A percentile compares a stretch with the other conserved stretches of the same genome.
Evolutionary conservation across 306 rosid species (phyloP).

Genomic region (Cicer judaicum): DNA sequence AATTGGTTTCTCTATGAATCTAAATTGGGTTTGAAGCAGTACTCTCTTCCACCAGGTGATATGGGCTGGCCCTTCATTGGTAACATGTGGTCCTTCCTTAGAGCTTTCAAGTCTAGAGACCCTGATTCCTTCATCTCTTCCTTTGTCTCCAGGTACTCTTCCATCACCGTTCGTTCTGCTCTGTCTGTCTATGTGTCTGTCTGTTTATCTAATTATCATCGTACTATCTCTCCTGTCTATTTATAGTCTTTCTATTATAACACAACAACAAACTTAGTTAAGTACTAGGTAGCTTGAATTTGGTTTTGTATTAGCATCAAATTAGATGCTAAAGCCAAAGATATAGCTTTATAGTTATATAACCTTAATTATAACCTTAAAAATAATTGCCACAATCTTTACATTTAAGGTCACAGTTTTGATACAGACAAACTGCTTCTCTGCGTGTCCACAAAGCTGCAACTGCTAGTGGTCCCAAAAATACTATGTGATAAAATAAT

Average conservation of each 20-base stretch:
- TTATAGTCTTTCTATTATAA: not conserved
- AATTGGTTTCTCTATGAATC: slow-evolving; percentile 74
- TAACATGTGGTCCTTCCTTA: slow-evolving; percentile 93
- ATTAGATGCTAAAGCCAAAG: not conserved
- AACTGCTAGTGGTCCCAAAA: slow-evolving; percentile 34
- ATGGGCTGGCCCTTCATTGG: slow-evolving; percentile 93
- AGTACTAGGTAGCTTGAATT: not conserved
- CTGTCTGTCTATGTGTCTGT: not conserved
- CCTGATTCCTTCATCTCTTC: slow-evolving; percentile 84
- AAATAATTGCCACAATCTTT: slow-evolving; percentile 2
- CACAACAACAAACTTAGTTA: not conserved
- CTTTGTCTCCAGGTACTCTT: slow-evolving; percentile 62
- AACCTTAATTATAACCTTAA: slow-evolving; percentile 11
- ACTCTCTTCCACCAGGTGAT: slow-evolving; percentile 85
- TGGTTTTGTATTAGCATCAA: not conserved
- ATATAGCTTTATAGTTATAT: not conserved
- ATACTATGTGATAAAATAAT: slow-evolving; percentile 18
- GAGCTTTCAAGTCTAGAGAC: slow-evolving; percentile 77
- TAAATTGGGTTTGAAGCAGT: slow-evolving; percentile 58
- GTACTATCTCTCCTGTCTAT: not conserved
- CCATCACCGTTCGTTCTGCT: not conserved
- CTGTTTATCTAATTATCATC: not conserved
- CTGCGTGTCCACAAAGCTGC: slow-evolving; percentile 42
- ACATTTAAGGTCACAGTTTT: slow-evolving; percentile 29
- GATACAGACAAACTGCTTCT: slow-evolving; percentile 21